A percentile compares a stretch with the other conserved stretches of the same genome.
Conservation (phyloP, 2,329 filamentous ascomycete species). For the Lachnellula suecica region DNA sequence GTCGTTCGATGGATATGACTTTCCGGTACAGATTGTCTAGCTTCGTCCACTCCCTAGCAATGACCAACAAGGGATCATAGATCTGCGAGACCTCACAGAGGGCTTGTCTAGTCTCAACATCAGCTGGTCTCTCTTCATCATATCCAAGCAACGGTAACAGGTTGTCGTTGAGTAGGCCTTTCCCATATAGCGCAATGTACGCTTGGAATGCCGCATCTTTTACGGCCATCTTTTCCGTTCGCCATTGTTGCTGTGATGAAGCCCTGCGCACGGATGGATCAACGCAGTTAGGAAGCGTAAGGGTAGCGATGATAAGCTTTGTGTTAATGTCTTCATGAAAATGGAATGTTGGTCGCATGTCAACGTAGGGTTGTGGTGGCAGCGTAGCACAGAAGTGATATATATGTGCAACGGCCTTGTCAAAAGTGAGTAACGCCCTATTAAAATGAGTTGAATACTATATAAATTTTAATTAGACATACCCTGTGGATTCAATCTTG, state of each 20-base stretch:
- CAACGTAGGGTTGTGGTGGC: conserved; percentile 53
- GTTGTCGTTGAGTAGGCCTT: conserved; percentile 72
- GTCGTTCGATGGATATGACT: background rate
- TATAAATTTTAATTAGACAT: background rate
- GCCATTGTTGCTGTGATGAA: conserved; percentile 55
- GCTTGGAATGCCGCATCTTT: conserved; percentile 76
- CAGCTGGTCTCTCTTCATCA: conserved; percentile 33
- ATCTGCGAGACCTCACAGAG: conserved; percentile 29
- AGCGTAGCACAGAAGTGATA: conserved; percentile 73
- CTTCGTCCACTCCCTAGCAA: conserved; percentile 26
- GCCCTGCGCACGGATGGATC: conserved; percentile 55
- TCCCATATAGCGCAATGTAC: conserved; percentile 65
- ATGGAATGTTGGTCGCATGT: conserved; percentile 63
- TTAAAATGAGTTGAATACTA: background rate
- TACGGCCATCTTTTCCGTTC: conserved; percentile 38
- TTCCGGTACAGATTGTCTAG: background rate
- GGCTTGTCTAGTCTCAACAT: conserved; percentile 31
- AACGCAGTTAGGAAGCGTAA: conserved; percentile 68
- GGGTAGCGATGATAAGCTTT: conserved; percentile 49
- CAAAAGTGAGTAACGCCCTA: conserved; percentile 60
- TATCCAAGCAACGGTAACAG: conserved; percentile 57
- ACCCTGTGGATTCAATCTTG: conserved; percentile 43
- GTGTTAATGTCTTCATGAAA: conserved; percentile 18
- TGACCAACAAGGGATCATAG: conserved; percentile 32
- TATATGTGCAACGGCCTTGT: conserved; percentile 70